A percentile compares a stretch with the other conserved stretches of the same genome.
These are phyloP conservation scores for Steccherinum ochraceum DNA, from an alignment of 768 basidiomycete species.

Conservation along the genomic window DNA sequence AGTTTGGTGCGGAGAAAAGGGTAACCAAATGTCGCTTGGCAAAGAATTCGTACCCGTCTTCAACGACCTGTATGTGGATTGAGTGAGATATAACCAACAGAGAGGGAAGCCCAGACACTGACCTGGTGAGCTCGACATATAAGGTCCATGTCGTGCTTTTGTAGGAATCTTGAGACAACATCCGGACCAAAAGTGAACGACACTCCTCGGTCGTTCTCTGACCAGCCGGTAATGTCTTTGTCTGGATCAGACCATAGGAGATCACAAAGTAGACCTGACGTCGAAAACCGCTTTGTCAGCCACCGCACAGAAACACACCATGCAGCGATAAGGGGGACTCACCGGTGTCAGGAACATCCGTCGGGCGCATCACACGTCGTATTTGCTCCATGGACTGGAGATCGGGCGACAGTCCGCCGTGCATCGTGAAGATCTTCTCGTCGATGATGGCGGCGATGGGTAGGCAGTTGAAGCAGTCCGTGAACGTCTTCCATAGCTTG, in stretches of 20 bases:
- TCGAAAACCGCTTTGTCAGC: background rate
- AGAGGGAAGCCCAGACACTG: too few relatives aligned
- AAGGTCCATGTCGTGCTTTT: slow-evolving; percentile 99
- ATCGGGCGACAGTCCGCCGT: slow-evolving; percentile 95
- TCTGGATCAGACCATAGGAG: slow-evolving; percentile 99
- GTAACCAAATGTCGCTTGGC: slow-evolving; percentile 97
- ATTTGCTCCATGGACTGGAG: slow-evolving; percentile 99
- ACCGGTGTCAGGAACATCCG: slow-evolving; percentile 99
- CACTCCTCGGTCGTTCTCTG: slow-evolving; percentile 97
- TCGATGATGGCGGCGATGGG: slow-evolving; percentile 99
- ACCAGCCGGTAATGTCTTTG: slow-evolving; percentile 99
- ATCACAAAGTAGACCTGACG: slow-evolving; percentile 92
- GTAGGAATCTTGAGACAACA: slow-evolving; percentile 95
- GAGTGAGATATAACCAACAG: slow-evolving; percentile 1
- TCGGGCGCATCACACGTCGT: slow-evolving; percentile 96
- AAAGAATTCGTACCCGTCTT: slow-evolving; percentile 99
- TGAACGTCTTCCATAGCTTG: slow-evolving; percentile 99
- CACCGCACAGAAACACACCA: slow-evolving; percentile 5
- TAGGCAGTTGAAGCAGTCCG: slow-evolving; percentile 99
- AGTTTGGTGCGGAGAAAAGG: slow-evolving; percentile 93
- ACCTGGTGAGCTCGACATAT: slow-evolving; percentile 99
- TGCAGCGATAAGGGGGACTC: slow-evolving; percentile 17
- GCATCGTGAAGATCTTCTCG: slow-evolving; percentile 99
- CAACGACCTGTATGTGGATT: slow-evolving; percentile 91
- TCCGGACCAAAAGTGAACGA: slow-evolving; percentile 99